Conservation (phyloP, 176 grass and related monocot genomes). For the Echinochloa phyllopogon region DNA sequence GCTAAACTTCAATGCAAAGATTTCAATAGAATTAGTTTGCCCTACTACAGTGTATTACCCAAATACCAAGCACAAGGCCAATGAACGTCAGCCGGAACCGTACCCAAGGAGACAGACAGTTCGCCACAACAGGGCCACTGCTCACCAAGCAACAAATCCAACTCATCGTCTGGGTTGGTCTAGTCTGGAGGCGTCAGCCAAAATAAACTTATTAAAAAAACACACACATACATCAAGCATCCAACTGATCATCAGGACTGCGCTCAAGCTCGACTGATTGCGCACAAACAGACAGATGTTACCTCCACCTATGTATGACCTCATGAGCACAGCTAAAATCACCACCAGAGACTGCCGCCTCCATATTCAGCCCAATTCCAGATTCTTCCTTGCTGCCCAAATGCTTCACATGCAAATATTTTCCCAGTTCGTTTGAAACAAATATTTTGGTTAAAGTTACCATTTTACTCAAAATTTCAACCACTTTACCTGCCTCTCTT, state of each 20-base stretch:
- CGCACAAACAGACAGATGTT: not conserved
- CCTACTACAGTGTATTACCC: no score
- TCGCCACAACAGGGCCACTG: no score
- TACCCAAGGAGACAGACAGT: no score
- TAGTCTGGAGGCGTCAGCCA: not conserved
- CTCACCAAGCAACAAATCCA: no score
- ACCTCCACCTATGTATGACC: not conserved
- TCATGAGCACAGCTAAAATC: not conserved
- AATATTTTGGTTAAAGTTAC: not conserved
- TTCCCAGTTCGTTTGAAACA: no score
- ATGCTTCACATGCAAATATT: no score
- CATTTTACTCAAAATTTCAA: not conserved
- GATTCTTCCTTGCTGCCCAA: not conserved
- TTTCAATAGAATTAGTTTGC: no score
- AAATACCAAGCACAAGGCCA: no score
- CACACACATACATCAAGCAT: not conserved
- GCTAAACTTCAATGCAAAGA: no score
- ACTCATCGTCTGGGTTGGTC: no score
- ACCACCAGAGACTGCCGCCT: not conserved
- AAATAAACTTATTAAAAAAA: not conserved
- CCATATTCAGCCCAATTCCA: not conserved
- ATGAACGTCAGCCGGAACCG: no score
- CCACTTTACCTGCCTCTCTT: not conserved
- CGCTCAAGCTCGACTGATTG: not conserved
- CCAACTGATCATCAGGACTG: not conserved